A percentile compares a stretch with the other conserved stretches of the same genome.
phyloP scores from a whole-genome alignment of 2,329 filamentous ascomycete genomes.

The Beauveria brongniartii region DNA sequence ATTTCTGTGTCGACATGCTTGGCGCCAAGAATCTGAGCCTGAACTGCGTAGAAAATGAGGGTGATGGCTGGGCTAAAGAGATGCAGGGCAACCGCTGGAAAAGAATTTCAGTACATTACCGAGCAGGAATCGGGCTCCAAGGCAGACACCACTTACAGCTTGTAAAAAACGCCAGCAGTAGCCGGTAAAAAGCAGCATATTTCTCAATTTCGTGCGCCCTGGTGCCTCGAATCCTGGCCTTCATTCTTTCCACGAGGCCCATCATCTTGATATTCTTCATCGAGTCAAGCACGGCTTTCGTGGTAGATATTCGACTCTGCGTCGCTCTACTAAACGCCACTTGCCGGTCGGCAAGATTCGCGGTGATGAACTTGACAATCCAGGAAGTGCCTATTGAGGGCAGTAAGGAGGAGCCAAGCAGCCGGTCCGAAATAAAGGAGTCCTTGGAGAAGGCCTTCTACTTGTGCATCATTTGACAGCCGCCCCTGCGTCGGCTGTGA shows the following conservation, averaged over 20 bases:
- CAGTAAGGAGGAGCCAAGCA: background rate
- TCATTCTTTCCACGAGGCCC: slow-evolving; percentile 10
- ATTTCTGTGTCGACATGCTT: background rate
- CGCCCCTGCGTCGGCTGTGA: background rate
- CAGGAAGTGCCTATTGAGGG: slow-evolving; percentile 3
- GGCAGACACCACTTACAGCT: slow-evolving; percentile 9
- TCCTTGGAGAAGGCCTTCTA: background rate
- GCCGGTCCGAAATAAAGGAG: background rate
- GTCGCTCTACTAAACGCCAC: slow-evolving; percentile 5
- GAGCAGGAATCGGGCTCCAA: background rate
- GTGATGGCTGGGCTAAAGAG: slow-evolving; percentile 2
- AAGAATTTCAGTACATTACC: background rate
- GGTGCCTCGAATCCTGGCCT: slow-evolving; percentile 9
- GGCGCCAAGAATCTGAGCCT: background rate
- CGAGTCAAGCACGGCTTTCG: slow-evolving; percentile 12
- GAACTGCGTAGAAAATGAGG: background rate
- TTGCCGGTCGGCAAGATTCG: slow-evolving; percentile 10
- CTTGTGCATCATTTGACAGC: background rate
- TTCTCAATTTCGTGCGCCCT: slow-evolving; percentile 4
- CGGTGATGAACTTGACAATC: slow-evolving; percentile 8
- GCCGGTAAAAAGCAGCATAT: slow-evolving; percentile 10
- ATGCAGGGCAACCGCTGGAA: background rate
- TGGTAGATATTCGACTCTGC: slow-evolving; percentile 1
- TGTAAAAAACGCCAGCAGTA: slow-evolving; percentile 11
- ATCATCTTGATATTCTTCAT: slow-evolving; percentile 16